Percentiles rank a stretch among this genome's conserved stretches.
These are phyloP conservation scores for Schizothecium vesticola DNA, from an alignment of 495 filamentous ascomycete species.

Conservation along the genomic window DNA sequence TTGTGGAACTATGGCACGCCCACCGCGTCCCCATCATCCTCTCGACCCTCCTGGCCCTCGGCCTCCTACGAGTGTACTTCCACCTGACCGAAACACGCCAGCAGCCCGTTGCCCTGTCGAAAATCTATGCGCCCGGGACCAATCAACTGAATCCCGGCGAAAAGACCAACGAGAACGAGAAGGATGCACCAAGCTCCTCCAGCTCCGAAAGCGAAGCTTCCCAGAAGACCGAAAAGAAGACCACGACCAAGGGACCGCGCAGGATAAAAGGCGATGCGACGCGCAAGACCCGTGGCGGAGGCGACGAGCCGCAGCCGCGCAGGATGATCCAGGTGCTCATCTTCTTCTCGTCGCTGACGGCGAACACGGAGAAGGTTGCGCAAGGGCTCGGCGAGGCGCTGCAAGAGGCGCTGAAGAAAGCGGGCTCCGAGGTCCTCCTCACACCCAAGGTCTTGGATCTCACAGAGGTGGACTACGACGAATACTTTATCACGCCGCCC, in stretches of 20 bases:
- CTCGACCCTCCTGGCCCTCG: constrained; percentile 33
- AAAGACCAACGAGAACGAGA: constrained; percentile 10
- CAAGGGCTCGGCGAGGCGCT: constrained; percentile 47
- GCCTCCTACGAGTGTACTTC: constrained; percentile 37
- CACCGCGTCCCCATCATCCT: constrained; percentile 49
- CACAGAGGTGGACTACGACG: constrained; percentile 81
- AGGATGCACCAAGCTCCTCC: constrained; percentile 30
- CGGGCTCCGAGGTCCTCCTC: constrained; percentile 38
- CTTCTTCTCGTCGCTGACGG: constrained; percentile 84
- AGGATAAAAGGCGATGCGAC: constrained; percentile 36
- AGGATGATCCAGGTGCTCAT: constrained; percentile 58
- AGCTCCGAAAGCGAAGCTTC: constrained; percentile 46
- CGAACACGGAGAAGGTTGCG: constrained; percentile 66
- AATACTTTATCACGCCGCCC: constrained; percentile 70
- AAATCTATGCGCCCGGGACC: constrained; percentile 15
- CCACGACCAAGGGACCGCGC: constrained; percentile 14
- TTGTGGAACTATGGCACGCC: constrained; percentile 51
- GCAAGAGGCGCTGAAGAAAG: constrained; percentile 15
- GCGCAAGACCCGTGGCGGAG: neutral
- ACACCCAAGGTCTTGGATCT: constrained; percentile 69
- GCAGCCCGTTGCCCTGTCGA: constrained; percentile 22
- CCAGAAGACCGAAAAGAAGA: constrained; percentile 23
- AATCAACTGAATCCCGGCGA: neutral
- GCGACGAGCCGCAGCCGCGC: neutral
- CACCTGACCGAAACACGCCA: constrained; percentile 26